These are phyloP conservation scores for Fraxinus platypoda DNA, from an alignment of 305 asterid species.

Conservation along the genomic window DNA sequence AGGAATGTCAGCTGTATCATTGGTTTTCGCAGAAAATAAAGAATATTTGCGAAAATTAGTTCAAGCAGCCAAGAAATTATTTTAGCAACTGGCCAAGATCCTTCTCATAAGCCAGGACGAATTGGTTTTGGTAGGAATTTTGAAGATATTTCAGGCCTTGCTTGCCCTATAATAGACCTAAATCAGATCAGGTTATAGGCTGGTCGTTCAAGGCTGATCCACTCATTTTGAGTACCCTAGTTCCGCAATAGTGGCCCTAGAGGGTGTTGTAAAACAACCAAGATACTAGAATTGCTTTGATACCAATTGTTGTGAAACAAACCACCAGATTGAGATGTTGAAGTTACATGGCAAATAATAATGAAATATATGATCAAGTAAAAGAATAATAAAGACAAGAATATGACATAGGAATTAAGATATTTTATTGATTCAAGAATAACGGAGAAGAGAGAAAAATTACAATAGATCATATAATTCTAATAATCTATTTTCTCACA, in stretches of 20 bases:
- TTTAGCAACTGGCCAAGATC: constrained; percentile 29
- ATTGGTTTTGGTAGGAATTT: constrained; percentile 49
- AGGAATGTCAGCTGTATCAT: constrained; percentile 53
- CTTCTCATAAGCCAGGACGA: constrained; percentile 37
- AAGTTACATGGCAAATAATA: no score
- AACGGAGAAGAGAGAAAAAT: no score
- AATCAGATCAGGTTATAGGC: background rate
- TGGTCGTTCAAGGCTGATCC: background rate
- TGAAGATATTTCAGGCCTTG: background rate
- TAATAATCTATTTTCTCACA: no score
- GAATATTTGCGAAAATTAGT: constrained; percentile 30
- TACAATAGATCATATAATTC: no score
- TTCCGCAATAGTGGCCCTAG: background rate
- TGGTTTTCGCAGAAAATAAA: constrained; percentile 37
- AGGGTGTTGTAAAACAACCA: no score
- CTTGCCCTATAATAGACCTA: background rate
- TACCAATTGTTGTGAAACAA: no score
- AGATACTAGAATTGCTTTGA: no score
- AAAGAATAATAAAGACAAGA: no score
- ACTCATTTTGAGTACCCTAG: background rate
- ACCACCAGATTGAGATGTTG: no score
- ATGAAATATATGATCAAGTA: no score
- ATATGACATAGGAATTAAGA: no score
- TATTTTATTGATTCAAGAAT: no score
- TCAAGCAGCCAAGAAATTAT: constrained; percentile 38